Evolutionary conservation across 495 filamentous ascomycete species (phyloP).

Genomic region (Penicillium tannophilum): DNA sequence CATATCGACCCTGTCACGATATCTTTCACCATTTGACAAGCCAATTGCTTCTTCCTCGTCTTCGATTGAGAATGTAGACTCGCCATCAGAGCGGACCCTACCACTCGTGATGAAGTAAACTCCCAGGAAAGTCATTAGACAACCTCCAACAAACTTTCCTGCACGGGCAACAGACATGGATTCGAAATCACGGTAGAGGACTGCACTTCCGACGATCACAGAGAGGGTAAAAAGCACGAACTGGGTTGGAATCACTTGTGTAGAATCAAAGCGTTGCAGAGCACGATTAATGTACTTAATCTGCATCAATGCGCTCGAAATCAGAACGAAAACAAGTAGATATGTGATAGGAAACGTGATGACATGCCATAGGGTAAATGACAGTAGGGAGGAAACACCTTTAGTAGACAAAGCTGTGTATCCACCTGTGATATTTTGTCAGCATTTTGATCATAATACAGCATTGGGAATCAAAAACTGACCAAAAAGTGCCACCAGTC

Average conservation of each 20-base stretch:
- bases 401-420: constrained; percentile 97
- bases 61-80: constrained; percentile 48
- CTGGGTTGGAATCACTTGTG: constrained; percentile 94
- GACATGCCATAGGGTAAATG: constrained; percentile 80
- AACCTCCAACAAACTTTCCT: constrained; percentile 85
- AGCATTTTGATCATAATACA: constrained; percentile 23
- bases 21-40: constrained; percentile 45
- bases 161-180: constrained; percentile 68
- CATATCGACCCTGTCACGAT: constrained; percentile 42
- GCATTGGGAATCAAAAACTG: constrained; percentile 31
- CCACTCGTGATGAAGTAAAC: constrained; percentile 89
- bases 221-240: constrained; percentile 96
- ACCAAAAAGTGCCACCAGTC: constrained; percentile 92
- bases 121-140: constrained; percentile 85
- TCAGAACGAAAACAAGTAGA: constrained; percentile 71
- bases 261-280: constrained; percentile 91
- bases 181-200: constrained; percentile 93
- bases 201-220: constrained; percentile 90
- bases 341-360: constrained; percentile 93
- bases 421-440: constrained; percentile 58
- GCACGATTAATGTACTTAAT: constrained; percentile 96
- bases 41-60: constrained; percentile 54
- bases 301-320: constrained; percentile 87
- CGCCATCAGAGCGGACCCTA: constrained; percentile 44
- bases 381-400: constrained; percentile 91